Evolutionary conservation across 257 asterid species (phyloP).

Genomic region (Capsicum rhomboideum): DNA sequence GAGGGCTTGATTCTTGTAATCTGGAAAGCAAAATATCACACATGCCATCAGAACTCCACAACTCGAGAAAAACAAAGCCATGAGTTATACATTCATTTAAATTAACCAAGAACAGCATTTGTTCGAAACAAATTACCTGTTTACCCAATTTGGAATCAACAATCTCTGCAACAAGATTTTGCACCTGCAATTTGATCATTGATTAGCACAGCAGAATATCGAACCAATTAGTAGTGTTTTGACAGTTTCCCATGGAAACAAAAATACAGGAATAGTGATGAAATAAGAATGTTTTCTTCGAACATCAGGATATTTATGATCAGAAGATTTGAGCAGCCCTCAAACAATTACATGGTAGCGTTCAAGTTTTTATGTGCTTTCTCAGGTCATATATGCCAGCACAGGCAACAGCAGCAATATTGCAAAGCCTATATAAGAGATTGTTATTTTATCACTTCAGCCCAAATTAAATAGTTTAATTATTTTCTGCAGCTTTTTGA

Average conservation of each 20-base stretch:
- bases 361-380: not conserved
- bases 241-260: not conserved
- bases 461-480: not conserved
- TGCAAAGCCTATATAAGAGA: not conserved
- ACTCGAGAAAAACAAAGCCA: not conserved
- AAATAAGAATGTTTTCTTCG: not conserved
- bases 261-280: not conserved
- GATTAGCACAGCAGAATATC: not conserved
- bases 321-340: not conserved
- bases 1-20: slow-evolving; percentile 75
- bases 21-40: slow-evolving; percentile 27
- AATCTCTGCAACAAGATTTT: slow-evolving; percentile 89
- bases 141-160: slow-evolving; percentile 87
- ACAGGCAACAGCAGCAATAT: not conserved
- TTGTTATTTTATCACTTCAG: not conserved
- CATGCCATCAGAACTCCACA: not conserved
- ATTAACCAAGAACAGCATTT: not conserved
- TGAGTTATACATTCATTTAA: not conserved
- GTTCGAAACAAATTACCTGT: slow-evolving; percentile 43
- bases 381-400: not conserved
- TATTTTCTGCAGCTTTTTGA: not conserved
- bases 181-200: slow-evolving; percentile 46
- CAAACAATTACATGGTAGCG: not conserved
- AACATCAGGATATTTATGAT: not conserved
- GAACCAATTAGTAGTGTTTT: not conserved